Base-by-base conservation (phyloP, 2,329 filamentous ascomycete genomes). In the Hirsutella rhossiliensis region DNA sequence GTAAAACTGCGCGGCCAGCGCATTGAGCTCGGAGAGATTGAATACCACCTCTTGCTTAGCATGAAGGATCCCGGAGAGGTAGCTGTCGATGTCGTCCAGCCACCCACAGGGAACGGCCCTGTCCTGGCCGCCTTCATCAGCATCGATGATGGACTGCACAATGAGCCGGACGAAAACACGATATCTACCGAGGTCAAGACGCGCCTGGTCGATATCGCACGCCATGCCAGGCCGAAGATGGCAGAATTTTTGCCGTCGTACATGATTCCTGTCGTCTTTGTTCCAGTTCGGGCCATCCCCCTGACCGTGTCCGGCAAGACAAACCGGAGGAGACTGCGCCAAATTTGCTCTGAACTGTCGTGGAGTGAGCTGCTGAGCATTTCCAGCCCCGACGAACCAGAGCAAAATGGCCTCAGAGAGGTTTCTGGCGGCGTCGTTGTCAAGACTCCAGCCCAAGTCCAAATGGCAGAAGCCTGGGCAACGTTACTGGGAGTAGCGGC, bases 1-100 rank as follows among this genome's bases (percentile, higher is more conserved):
- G 64, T 77, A 27, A 78, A 78, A 54, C 57, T 78, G 15, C 28
- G 20, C 4, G 42, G 42, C 19, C 42, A 43, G n/a, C 27, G 42
- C 4, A 36, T 43, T 17, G 42, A 43, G 29, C 34, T 43, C 13
- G 42, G 42, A 9, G 42, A 43, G 17, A 30, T 43, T 9, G 37
- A 38, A 11, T 17, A 38, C 20, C 37, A 38, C 6, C n/a, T 38
- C 7, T 18, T 19, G 13, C 32, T n/a, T 15, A 8, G n/a, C 15
- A 36, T 36, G 3, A 9, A 27, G 23, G 23, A 9, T 27, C 23
- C 23, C 32, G 7, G 4, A 4, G 32, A 36, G 13, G 32, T 36
- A 5, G 32, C 17, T 5, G 32, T n/a, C 32, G 32, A 36, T 11
- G 17, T 36, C 32, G 17, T 36, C 13, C 9, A 11, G 15, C 32